Percentiles rank a stretch among this genome's conserved stretches.
phyloP scores from a whole-genome alignment of 2,329 filamentous ascomycete species.

The Lomentospora prolificans region DNA sequence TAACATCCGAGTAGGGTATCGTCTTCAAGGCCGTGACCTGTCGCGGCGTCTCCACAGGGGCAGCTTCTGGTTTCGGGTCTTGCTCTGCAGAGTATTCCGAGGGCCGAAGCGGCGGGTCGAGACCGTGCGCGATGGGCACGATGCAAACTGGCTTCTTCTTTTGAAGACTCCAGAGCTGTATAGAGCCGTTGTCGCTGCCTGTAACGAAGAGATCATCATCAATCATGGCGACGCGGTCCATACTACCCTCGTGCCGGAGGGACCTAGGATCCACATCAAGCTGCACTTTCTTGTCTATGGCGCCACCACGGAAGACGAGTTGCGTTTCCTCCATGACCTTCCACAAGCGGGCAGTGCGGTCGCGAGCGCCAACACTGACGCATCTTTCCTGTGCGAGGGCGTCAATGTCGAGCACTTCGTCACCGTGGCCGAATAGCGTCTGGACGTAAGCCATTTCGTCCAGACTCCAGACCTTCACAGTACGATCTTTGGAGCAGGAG shows the following conservation, averaged over 20 bases:
- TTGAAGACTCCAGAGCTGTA: constrained; percentile 78
- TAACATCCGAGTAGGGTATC: constrained; percentile 80
- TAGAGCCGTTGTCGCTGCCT: constrained; percentile 79
- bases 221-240: constrained; percentile 85
- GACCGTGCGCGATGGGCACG: constrained; percentile 70
- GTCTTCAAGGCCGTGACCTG: constrained; percentile 85
- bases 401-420: constrained; percentile 76
- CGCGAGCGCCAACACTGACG: constrained; percentile 79
- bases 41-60: constrained; percentile 60
- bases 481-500: constrained; percentile 81
- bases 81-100: constrained; percentile 65
- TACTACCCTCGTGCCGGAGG: constrained; percentile 66
- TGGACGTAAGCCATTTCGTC: constrained; percentile 91
- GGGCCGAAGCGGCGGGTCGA: constrained; percentile 61
- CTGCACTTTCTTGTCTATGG: constrained; percentile 41
- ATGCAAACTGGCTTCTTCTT: constrained; percentile 93
- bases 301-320: constrained; percentile 85
- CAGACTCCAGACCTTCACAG: constrained; percentile 90
- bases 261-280: constrained; percentile 37
- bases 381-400: constrained; percentile 80
- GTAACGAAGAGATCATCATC: constrained; percentile 86
- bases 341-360: constrained; percentile 88
- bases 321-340: constrained; percentile 94
- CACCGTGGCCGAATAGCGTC: constrained; percentile 92
- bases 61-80: constrained; percentile 47